phyloP scores from a whole-genome alignment of 257 asterid species.

The Lavandula angustifolia region DNA sequence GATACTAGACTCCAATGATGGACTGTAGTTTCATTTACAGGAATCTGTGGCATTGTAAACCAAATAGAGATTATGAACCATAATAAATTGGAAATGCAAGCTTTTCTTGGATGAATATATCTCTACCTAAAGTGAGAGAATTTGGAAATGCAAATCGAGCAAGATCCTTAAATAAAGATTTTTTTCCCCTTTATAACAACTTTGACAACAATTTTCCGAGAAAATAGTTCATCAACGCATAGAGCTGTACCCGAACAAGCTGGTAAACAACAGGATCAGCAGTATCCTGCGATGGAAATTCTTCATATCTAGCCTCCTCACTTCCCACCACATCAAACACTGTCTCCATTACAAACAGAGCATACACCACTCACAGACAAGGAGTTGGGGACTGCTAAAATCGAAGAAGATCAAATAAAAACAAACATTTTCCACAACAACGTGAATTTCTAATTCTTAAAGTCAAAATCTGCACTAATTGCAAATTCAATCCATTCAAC shows the following conservation, averaged over 20 bases:
- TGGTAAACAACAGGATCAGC: slow-evolving; percentile 81
- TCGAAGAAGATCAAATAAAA: not conserved
- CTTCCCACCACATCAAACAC: slow-evolving; percentile 48
- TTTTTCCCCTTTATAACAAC: not conserved
- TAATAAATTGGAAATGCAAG: not conserved
- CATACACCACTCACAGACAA: slow-evolving; percentile 46
- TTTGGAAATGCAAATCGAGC: slow-evolving; percentile 3
- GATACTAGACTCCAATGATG: slow-evolving; percentile 13
- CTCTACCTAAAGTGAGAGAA: slow-evolving; percentile 7
- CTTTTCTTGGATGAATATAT: not conserved
- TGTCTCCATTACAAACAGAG: slow-evolving; percentile 57
- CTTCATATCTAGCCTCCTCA: slow-evolving; percentile 47
- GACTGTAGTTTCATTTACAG: slow-evolving; percentile 5
- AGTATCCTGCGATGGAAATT: slow-evolving; percentile 33
- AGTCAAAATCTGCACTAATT: slow-evolving; percentile 13
- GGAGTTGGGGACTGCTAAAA: slow-evolving; percentile 33
- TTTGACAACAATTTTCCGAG: not conserved
- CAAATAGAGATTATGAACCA: slow-evolving; percentile 11
- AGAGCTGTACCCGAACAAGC: slow-evolving; percentile 73
- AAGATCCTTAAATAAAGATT: slow-evolving; percentile 1
- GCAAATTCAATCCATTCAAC: slow-evolving; percentile 18
- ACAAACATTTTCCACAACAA: slow-evolving; percentile 7
- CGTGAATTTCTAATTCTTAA: slow-evolving; percentile 5
- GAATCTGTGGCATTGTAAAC: not conserved
- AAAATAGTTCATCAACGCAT: not conserved